These are phyloP conservation scores for Dichotomocladium elegans DNA, from an alignment of 371 early-diverging fungal genomes.

Conservation along the genomic window DNA sequence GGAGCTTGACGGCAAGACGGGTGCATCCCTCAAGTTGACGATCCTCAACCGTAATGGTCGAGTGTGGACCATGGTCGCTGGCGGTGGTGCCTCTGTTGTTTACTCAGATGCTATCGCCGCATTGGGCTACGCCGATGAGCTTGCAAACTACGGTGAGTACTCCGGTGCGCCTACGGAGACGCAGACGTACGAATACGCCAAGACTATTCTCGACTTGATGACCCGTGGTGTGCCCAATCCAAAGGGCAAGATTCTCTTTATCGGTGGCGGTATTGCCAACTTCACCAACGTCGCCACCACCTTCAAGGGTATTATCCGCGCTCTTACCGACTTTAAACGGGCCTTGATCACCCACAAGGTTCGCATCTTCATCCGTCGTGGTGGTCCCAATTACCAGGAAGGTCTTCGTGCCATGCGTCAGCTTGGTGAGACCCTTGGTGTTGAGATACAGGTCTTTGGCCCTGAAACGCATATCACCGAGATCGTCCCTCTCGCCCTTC, in stretches of 20 bases:
- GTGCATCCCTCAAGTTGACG: conserved; percentile 95
- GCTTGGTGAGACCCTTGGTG: conserved; percentile 87
- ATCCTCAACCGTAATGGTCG: conserved; percentile 92
- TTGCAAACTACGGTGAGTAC: conserved; percentile 99
- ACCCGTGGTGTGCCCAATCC: conserved; percentile 81
- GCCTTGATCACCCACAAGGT: conserved; percentile 83
- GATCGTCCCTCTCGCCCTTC: conserved; percentile 92
- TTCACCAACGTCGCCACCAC: conserved; percentile 98
- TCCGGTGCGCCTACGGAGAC: conserved; percentile 97
- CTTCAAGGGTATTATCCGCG: conserved; percentile 97
- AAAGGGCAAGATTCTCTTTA: conserved; percentile 92
- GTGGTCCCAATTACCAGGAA: conserved; percentile 98
- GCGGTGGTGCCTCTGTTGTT: conserved; percentile 98
- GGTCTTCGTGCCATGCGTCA: conserved; percentile 94
- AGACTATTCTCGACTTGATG: conserved; percentile 97
- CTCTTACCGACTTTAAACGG: conserved; percentile 88
- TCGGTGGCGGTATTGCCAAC: conserved; percentile 99
- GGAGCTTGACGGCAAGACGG: conserved; percentile 97
- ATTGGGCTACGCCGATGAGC: conserved; percentile 87
- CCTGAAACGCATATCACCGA: conserved; percentile 98
- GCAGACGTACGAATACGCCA: conserved; percentile 98
- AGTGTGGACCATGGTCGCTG: conserved; percentile 99
- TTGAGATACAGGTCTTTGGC: conserved; percentile 94
- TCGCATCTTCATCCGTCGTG: conserved; percentile 94
- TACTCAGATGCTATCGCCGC: conserved; percentile 97